phyloP scores from a whole-genome alignment of 2,329 filamentous ascomycete genomes.

The Claviceps lovelessii region DNA sequence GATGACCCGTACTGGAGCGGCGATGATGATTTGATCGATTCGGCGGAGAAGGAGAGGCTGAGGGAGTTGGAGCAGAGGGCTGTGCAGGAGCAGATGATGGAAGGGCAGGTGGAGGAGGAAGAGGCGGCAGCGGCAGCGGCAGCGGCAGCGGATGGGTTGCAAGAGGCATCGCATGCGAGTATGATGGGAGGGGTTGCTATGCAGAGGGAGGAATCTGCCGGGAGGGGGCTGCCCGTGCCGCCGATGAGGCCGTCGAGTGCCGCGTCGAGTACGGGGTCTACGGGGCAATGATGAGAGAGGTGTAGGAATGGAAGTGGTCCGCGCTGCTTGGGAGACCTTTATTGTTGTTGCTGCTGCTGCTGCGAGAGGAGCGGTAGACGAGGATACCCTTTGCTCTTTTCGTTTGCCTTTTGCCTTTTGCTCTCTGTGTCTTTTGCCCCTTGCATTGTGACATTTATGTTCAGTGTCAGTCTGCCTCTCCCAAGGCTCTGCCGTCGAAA shows the following conservation, averaged over 20 bases:
- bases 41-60: slow-evolving; percentile 42
- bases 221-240: slow-evolving; percentile 14
- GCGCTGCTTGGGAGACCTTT: background rate
- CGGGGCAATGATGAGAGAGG: slow-evolving; percentile 17
- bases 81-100: slow-evolving; percentile 23
- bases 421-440: too few species aligned
- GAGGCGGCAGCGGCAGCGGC: slow-evolving; percentile 24
- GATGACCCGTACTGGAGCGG: slow-evolving; percentile 49
- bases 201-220: slow-evolving; percentile 22
- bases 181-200: slow-evolving; percentile 25
- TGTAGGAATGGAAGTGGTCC: background rate
- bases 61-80: slow-evolving; percentile 34
- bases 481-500: too few species aligned
- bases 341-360: background rate
- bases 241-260: slow-evolving; percentile 24
- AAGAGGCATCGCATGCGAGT: slow-evolving; percentile 6
- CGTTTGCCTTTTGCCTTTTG: too few species aligned
- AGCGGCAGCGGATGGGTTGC: slow-evolving; percentile 16
- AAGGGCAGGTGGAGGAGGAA: slow-evolving; percentile 19
- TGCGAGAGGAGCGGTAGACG: background rate
- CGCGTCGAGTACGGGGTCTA: slow-evolving; percentile 29
- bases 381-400: background rate
- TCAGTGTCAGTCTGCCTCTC: too few species aligned
- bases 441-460: background rate
- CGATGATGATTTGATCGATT: slow-evolving; percentile 50